Base-by-base conservation (phyloP, 2,329 filamentous ascomycete genomes). In the Colletotrichum gigasporum region DNA sequence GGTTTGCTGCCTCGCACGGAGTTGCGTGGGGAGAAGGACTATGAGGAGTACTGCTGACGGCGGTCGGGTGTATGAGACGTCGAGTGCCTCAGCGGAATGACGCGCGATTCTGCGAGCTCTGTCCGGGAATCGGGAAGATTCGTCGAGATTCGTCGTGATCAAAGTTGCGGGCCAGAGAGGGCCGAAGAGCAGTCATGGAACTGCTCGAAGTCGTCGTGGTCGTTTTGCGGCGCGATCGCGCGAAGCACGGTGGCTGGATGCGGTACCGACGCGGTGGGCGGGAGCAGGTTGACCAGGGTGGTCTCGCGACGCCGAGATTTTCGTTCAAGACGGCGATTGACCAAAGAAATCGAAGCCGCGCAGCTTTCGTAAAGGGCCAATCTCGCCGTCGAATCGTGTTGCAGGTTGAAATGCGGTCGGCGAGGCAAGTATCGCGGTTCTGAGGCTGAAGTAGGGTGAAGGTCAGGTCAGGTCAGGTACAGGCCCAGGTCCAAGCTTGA, bases 221-320 rank as follows among this genome's bases (percentile, higher is more conserved):
- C 10, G 51, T 30, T 55, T 10, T 53, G 50, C 30, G 50, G 55
- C 50, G 34, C 52, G 58, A 44, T 22, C 18, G n/a, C 22, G 26
- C n/a, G 32, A 47, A 47, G 28, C 16, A 51, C n/a, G 30, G 32
- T 34, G 61, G 55, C 20, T 52, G 32, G 47, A n/a, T 22, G 54
- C 47, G 55, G 45, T 60, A 41, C 35, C 34, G 60, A 63, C 61
- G 60, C 61, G 61, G 39, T 63, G 37, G 32, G 39, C 24, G 44
- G 28, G 41, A 52, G 45, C 22, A 30, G 37, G 22, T 26, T 50
- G 54, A 63, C 61, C 39, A 20, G 61, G 55, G 55, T n/a, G n/a
- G n/a, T n/a, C 50, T 60, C 55, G 61, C 61, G 61, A 39, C 42
- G 47, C 39, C 16, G 32, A 54, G 51, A 32, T 10, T 45, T 28